These are phyloP conservation scores for Microcos paniculata DNA, from an alignment of 345 rosid species.

Conservation along the genomic window DNA sequence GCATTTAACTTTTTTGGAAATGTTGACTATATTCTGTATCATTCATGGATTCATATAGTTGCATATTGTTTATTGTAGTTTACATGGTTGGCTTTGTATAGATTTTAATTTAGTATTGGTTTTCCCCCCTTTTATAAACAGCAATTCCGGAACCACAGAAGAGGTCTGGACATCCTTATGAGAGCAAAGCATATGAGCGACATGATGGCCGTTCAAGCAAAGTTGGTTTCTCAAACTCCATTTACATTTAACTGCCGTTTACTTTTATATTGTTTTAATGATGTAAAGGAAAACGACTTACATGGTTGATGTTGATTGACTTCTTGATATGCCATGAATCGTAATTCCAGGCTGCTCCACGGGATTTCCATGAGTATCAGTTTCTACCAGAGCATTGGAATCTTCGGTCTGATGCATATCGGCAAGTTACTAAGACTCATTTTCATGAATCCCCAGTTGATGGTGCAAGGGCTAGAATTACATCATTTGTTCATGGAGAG, in stretches of 20 bases:
- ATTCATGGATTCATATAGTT: background rate
- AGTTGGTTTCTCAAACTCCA: slow-evolving; percentile 50
- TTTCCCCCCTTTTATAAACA: slow-evolving; percentile 6
- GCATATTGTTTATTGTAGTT: background rate
- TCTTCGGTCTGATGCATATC: slow-evolving; percentile 49
- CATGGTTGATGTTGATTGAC: background rate
- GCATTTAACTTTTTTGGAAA: background rate
- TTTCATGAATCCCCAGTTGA: slow-evolving; percentile 53
- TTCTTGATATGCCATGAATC: slow-evolving; percentile 5
- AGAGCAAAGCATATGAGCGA: slow-evolving; percentile 57
- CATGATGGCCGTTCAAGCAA: slow-evolving; percentile 56
- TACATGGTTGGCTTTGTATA: background rate
- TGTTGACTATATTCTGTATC: background rate
- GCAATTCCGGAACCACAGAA: slow-evolving; percentile 52
- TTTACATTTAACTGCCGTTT: slow-evolving; percentile 5
- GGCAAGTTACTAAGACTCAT: slow-evolving; percentile 50
- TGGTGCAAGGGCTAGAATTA: slow-evolving; percentile 46
- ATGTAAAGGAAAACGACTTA: background rate
- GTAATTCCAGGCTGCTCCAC: slow-evolving; percentile 43
- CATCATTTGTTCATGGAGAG: slow-evolving; percentile 55
- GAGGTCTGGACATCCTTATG: slow-evolving; percentile 50
- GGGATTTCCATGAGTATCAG: slow-evolving; percentile 64
- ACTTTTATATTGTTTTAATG: background rate
- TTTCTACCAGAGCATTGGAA: slow-evolving; percentile 59
- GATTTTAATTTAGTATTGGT: background rate